A percentile compares a stretch with the other conserved stretches of the same genome.
phyloP scores from a whole-genome alignment of 176 grass and related monocot species.

The Pharus latifolius region DNA sequence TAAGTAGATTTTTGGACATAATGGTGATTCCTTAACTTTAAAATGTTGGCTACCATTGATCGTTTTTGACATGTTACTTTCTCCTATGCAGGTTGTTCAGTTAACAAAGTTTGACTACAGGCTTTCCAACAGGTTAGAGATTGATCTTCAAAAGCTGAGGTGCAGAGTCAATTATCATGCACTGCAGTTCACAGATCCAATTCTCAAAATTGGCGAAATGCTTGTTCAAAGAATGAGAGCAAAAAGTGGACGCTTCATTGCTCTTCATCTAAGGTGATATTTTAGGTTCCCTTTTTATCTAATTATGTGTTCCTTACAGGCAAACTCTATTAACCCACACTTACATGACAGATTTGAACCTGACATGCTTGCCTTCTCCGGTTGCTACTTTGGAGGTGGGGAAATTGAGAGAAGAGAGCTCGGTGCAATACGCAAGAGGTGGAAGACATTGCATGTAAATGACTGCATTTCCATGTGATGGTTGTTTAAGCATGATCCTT shows the following conservation, averaged over 20 bases:
- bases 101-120: conserved; percentile 84
- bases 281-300: neutral
- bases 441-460: conserved; percentile 83
- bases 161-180: conserved; percentile 94
- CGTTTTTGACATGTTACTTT: conserved; percentile 4
- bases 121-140: conserved; percentile 66
- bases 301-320: neutral
- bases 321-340: neutral
- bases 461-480: neutral
- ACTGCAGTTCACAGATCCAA: conserved; percentile 75
- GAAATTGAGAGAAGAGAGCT: conserved; percentile 85
- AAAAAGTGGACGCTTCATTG: conserved; percentile 60
- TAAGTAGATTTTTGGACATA: conserved; percentile 21
- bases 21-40: neutral
- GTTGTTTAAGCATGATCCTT: neutral
- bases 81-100: conserved; percentile 55
- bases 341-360: conserved; percentile 72
- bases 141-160: conserved; percentile 76
- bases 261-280: conserved; percentile 75
- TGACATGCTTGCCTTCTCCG: conserved; percentile 99
- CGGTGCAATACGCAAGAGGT: conserved; percentile 72
- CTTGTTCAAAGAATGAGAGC: conserved; percentile 59
- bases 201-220: conserved; percentile 55
- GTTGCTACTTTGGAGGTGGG: conserved; percentile 94
- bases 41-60: neutral